Evolutionary conservation across 345 rosid species (phyloP).

Genomic region (Salix exigua): DNA sequence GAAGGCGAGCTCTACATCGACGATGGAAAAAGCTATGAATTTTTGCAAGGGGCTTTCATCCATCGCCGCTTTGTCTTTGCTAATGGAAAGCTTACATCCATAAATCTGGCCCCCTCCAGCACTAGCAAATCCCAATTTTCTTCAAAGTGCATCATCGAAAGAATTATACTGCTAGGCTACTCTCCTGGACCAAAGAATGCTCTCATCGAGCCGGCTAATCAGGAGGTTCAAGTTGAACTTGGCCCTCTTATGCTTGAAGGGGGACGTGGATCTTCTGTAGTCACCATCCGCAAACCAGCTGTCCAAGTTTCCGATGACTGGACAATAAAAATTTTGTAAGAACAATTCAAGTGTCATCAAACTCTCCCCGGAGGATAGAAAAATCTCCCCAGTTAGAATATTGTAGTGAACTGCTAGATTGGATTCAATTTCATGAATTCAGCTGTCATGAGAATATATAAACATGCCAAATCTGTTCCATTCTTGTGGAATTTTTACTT

Average conservation of each 20-base stretch:
- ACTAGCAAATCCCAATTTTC: conserved; percentile 42
- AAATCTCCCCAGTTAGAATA: not conserved
- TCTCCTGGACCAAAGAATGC: conserved; percentile 48
- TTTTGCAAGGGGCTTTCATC: conserved; percentile 60
- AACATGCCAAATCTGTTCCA: not conserved
- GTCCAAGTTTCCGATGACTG: conserved; percentile 75
- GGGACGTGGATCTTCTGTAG: conserved; percentile 37
- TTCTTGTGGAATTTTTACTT: not conserved
- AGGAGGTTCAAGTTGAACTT: conserved; percentile 51
- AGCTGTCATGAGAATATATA: not conserved
- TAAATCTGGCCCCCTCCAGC: conserved; percentile 35
- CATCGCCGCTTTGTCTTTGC: conserved; percentile 77
- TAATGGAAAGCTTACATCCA: conserved; percentile 62
- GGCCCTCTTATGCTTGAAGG: conserved; percentile 60
- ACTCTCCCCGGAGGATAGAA: not conserved
- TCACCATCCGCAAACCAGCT: conserved; percentile 80
- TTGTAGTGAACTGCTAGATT: conserved; percentile 1
- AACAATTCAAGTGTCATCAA: not conserved
- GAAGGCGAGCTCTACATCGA: conserved; percentile 92
- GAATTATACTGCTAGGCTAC: conserved; percentile 73
- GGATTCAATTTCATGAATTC: not conserved
- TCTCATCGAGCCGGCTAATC: conserved; percentile 61
- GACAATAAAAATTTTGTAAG: conserved; percentile 65
- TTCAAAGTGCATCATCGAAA: conserved; percentile 56
- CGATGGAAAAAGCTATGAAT: conserved; percentile 84